These are phyloP conservation scores for Gossypium herbaceum DNA, from an alignment of 345 rosid species.

Conservation along the genomic window DNA sequence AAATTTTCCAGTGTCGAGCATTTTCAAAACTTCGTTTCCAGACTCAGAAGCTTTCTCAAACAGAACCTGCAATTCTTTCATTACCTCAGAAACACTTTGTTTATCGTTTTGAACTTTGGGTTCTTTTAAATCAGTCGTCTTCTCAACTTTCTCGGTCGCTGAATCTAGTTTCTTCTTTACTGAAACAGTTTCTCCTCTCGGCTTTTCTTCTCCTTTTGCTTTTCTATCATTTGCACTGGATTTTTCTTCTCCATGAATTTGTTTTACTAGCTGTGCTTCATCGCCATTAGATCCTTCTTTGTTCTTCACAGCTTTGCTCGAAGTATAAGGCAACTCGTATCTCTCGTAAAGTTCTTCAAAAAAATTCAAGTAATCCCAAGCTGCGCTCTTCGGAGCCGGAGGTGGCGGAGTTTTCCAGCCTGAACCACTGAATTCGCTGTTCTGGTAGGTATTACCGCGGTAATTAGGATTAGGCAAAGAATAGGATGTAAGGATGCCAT, in stretches of 20 bases:
- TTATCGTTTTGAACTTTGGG: conserved; percentile 16
- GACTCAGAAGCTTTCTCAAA: conserved; percentile 43
- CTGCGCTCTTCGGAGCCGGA: conserved; percentile 11
- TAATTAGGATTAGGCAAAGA: background rate
- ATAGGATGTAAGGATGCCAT: no score
- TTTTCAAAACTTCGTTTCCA: conserved; percentile 32
- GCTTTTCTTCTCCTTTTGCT: background rate
- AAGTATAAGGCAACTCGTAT: conserved; percentile 25
- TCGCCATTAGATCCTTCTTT: conserved; percentile 16
- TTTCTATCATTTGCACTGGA: background rate
- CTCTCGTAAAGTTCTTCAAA: conserved; percentile 44
- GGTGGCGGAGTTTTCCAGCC: conserved; percentile 32
- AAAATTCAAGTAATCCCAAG: conserved; percentile 22
- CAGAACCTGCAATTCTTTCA: conserved; percentile 31
- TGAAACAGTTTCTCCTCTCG: background rate
- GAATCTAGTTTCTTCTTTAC: conserved; percentile 14
- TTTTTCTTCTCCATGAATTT: background rate
- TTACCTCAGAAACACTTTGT: conserved; percentile 18
- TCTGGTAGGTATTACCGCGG: background rate
- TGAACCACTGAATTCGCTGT: conserved; percentile 8
- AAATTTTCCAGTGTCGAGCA: conserved; percentile 39
- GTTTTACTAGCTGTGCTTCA: background rate
- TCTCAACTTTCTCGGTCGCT: background rate
- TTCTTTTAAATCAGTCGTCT: conserved; percentile 10
- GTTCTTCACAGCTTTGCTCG: conserved; percentile 7